These are phyloP conservation scores for Euphorbia corollata DNA, from an alignment of 441 rosid genomes.

Conservation along the genomic window DNA sequence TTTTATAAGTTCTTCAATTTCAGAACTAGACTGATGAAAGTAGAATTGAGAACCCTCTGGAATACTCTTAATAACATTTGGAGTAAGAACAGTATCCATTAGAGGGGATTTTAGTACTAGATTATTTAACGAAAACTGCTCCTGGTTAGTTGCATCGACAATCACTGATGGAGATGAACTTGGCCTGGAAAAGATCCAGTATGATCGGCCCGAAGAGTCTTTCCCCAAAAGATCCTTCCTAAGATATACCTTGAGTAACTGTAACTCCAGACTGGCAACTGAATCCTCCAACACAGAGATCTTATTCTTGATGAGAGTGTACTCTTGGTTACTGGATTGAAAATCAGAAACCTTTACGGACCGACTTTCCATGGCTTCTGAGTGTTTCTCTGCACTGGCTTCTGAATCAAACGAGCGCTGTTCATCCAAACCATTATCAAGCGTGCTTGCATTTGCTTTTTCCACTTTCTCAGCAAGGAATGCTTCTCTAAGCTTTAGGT, in stretches of 20 bases:
- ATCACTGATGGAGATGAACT: constrained; percentile 32
- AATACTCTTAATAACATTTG: constrained; percentile 16
- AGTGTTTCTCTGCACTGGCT: constrained; percentile 14
- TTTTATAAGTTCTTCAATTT: constrained; percentile 37
- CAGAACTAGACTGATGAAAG: constrained; percentile 37
- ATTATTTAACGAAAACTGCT: constrained; percentile 9
- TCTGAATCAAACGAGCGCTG: constrained; percentile 12
- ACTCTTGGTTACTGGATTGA: constrained; percentile 24
- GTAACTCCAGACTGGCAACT: constrained; percentile 31
- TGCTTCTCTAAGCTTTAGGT: constrained; percentile 40
- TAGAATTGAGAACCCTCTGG: constrained; percentile 29
- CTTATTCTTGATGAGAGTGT: constrained; percentile 23
- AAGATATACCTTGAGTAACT: constrained; percentile 32
- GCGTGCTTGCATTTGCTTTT: constrained; percentile 23
- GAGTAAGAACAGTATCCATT: constrained; percentile 20
- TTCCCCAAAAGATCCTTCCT: constrained; percentile 46
- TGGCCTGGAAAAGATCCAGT: constrained; percentile 43
- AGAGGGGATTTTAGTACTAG: constrained; percentile 17
- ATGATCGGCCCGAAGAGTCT: constrained; percentile 40
- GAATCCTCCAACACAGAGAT: constrained; percentile 35
- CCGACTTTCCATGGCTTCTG: constrained; percentile 10
- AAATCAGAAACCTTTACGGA: constrained; percentile 11
- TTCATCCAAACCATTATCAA: constrained; percentile 9
- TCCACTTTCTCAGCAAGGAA: constrained; percentile 27
- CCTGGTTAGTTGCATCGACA: constrained; percentile 31